Base-by-base conservation (phyloP, 2,329 filamentous ascomycete species). In the Tolypocladium guangdongense region DNA sequence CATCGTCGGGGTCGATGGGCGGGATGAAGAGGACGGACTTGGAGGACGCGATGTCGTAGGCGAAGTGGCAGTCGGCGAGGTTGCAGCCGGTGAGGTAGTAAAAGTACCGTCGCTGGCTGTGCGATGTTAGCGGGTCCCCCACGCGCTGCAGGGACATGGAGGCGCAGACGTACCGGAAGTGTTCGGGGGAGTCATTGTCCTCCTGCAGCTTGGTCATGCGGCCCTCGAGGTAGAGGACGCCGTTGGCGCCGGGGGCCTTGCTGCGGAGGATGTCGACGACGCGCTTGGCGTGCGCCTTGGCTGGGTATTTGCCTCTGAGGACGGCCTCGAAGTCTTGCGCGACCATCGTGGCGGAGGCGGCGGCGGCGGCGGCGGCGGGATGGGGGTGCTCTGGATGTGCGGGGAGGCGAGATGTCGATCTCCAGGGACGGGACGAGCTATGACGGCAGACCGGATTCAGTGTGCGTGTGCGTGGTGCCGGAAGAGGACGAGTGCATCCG, bases 11-110 rank as follows among this genome's bases (percentile, higher is more conserved):
- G 61, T 96, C 84, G 62, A 91, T 81, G 18, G 90, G 88, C 2
- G 93, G 92, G 62, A 99, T 92, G 73, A 91, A 99, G 49, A 99
- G 82, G 3, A 86, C 95, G 41, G 91, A 81, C 61, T 83, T 82
- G 59, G 83, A 79, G 49, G 81, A 78, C 47, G 80, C 75, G 54
- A 95, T 85, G 59, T 96, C 86, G 74, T 96, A 96, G 54, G 86
- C 80, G 56, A 90, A 80, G 66, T 85, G 84, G 63, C 86, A 86
- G 69, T 96, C 90, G 55, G 91, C 81, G 33, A 95, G 78, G 57
- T 84, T 79, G 65, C 76, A 95, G 61, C 93, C 93, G 27, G 89
- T 92, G 46, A 97, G 77, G 71, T 99, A 99, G 80, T 88, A 96
- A 74, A 99, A 99, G 69, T 84, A 88, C 53, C 93, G 86, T 58